These are phyloP conservation scores for Rhododendron mucronatum DNA, from an alignment of 148 eudicot species.

Conservation along the genomic window DNA sequence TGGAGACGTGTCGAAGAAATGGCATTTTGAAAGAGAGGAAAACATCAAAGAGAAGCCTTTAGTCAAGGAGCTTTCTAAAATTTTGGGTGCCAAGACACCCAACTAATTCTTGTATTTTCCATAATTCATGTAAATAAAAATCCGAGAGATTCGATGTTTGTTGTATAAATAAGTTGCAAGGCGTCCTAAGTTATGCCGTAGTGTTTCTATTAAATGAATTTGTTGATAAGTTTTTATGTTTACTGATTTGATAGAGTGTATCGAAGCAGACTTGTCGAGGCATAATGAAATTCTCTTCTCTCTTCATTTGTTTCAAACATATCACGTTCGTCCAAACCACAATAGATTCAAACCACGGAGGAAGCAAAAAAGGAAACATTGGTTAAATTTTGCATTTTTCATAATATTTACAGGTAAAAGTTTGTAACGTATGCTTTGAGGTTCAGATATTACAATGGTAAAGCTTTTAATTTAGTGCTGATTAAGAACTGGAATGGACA, in stretches of 20 bases:
- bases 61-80: constrained; percentile 68
- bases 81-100: constrained; percentile 41
- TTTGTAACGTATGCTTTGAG: not conserved
- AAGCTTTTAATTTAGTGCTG: not conserved
- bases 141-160: not conserved
- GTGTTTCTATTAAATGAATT: not conserved
- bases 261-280: not conserved
- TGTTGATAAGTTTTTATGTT: not conserved
- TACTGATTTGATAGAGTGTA: not conserved
- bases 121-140: not conserved
- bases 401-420: not conserved
- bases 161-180: not conserved
- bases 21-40: constrained; percentile 60
- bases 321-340: not conserved
- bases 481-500: not conserved
- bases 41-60: constrained; percentile 55
- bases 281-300: not conserved
- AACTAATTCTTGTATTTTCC: constrained; percentile 14
- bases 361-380: not conserved
- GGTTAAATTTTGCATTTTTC: not conserved
- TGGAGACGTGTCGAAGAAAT: constrained; percentile 58
- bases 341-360: not conserved
- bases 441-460: not conserved
- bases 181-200: not conserved
- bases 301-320: not conserved